Percentiles rank a stretch among this genome's conserved stretches.
phyloP scores from a whole-genome alignment of 805 yeast species.

The Metschnikowia lachancei region DNA sequence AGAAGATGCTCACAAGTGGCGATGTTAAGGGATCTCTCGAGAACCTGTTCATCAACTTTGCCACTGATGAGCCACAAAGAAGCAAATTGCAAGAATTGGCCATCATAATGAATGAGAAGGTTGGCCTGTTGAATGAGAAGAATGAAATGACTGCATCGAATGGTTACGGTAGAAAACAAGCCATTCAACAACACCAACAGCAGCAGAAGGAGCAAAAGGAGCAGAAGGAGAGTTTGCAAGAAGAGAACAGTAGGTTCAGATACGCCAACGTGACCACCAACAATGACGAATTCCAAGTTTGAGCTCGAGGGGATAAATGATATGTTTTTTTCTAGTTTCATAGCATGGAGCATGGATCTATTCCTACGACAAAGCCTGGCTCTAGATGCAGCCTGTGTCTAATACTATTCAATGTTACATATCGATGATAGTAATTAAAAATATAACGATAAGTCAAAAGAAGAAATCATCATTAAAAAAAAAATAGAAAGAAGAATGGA shows the following conservation, averaged over 20 bases:
- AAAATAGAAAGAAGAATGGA: background rate
- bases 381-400: conserved; percentile 5
- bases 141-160: conserved; percentile 81
- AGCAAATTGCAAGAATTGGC: conserved; percentile 87
- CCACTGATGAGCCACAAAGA: conserved; percentile 69
- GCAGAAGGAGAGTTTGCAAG: conserved; percentile 33
- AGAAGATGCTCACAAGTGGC: conserved; percentile 72
- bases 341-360: conserved; percentile 9
- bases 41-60: conserved; percentile 62
- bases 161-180: conserved; percentile 52
- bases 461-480: background rate
- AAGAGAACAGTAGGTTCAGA: conserved; percentile 42
- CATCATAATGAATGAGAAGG: conserved; percentile 76
- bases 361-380: background rate
- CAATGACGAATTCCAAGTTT: conserved; percentile 43
- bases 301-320: background rate
- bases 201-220: conserved; percentile 32
- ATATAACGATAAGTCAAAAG: background rate
- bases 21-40: conserved; percentile 77
- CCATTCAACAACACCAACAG: conserved; percentile 38
- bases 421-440: conserved; percentile 1
- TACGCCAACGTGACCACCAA: conserved; percentile 44
- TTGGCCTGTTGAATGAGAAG: conserved; percentile 72
- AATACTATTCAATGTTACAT: conserved; percentile 5
- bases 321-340: conserved; percentile 2